These are phyloP conservation scores for Hypoxylon sp. DNA, from an alignment of 2,329 filamentous ascomycete species.

Conservation along the genomic window DNA sequence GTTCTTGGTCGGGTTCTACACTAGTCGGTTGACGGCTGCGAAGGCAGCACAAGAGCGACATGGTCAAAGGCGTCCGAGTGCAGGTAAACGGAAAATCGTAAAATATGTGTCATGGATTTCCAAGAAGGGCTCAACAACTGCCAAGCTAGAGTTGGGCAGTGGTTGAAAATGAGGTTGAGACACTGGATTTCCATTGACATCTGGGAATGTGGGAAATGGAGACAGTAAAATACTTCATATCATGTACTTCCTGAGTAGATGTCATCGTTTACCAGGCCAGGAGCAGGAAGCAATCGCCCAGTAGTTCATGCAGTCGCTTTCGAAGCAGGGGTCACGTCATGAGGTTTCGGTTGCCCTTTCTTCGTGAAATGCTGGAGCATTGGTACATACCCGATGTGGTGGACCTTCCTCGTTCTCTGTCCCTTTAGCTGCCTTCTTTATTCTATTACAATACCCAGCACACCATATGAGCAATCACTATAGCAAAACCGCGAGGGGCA, in stretches of 20 bases:
- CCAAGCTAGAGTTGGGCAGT: neutral
- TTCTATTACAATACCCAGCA: neutral
- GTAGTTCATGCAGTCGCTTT: neutral
- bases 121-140: constrained; percentile 25
- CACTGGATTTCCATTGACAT: constrained; percentile 18
- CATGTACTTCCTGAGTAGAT: neutral
- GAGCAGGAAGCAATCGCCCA: neutral
- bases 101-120: constrained; percentile 48
- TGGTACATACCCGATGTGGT: neutral
- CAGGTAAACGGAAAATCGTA: constrained; percentile 39
- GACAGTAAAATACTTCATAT: neutral
- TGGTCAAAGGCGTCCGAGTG: constrained; percentile 37
- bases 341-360: neutral
- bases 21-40: constrained; percentile 36
- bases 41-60: constrained; percentile 55
- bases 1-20: constrained; percentile 34
- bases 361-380: neutral
- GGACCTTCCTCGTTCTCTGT: constrained; percentile 4
- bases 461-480: neutral
- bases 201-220: constrained; percentile 8
- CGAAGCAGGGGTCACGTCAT: neutral
- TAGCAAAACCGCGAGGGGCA: neutral
- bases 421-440: neutral
- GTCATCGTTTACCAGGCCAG: neutral
- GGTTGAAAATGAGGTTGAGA: constrained; percentile 11